A percentile compares a stretch with the other conserved stretches of the same genome.
These are phyloP conservation scores for Starmerella ratchasimensis DNA, from an alignment of 805 yeast species.

Conservation along the genomic window DNA sequence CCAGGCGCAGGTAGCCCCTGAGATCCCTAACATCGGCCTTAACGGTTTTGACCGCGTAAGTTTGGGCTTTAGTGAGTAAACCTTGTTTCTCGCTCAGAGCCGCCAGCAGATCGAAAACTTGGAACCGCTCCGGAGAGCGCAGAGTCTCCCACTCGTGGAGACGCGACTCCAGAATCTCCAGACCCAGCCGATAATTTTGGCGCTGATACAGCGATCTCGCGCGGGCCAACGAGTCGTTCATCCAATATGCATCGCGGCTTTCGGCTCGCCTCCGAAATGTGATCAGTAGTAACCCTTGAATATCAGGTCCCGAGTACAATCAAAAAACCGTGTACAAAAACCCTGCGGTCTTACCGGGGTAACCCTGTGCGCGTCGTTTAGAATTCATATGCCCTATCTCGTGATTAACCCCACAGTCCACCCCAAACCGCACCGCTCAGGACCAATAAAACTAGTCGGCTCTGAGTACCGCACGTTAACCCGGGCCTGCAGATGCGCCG, in stretches of 20 bases:
- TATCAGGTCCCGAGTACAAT: too few relatives aligned
- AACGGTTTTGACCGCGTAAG: conserved; percentile 13
- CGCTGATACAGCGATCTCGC: conserved; percentile 15
- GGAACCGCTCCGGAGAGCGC: conserved; percentile 4
- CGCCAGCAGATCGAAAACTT: conserved; percentile 14
- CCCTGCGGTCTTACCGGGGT: too few relatives aligned
- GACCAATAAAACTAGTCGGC: too few relatives aligned
- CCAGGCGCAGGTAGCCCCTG: conserved; percentile 19
- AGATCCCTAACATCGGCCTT: conserved; percentile 6
- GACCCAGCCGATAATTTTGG: conserved; percentile 11
- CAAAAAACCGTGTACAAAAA: too few relatives aligned
- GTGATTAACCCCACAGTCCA: too few relatives aligned
- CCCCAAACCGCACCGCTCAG: too few relatives aligned
- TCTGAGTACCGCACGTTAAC: too few relatives aligned
- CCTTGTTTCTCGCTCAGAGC: conserved; percentile 16
- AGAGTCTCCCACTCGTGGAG: background rate
- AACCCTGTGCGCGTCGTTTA: too few relatives aligned
- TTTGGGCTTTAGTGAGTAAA: conserved; percentile 8
- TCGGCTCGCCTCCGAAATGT: conserved; percentile 1
- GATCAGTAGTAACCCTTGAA: background rate
- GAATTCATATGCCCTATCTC: too few relatives aligned
- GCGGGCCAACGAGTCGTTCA: conserved; percentile 14
- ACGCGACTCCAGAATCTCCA: conserved; percentile 16
- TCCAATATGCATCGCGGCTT: conserved; percentile 1
- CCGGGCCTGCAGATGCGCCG: too few relatives aligned